phyloP scores from a whole-genome alignment of 2,329 filamentous ascomycete genomes.

The Golovinomyces cichoracearum region DNA sequence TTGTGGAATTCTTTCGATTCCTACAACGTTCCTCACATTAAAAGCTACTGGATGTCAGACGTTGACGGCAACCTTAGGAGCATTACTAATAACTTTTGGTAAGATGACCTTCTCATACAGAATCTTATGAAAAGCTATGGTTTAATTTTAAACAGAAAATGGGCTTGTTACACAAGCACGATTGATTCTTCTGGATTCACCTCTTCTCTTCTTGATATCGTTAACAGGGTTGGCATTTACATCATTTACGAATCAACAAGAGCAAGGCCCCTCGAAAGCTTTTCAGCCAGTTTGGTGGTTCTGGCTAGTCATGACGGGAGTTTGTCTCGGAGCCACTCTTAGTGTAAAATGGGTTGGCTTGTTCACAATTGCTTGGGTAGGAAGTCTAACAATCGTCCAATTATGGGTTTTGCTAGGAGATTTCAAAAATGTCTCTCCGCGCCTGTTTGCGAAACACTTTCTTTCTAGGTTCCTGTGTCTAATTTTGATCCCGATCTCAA shows the following conservation, averaged over 20 bases:
- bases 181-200: slow-evolving; percentile 85
- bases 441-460: slow-evolving; percentile 80
- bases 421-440: slow-evolving; percentile 56
- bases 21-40: slow-evolving; percentile 80
- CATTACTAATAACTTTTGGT: slow-evolving; percentile 78
- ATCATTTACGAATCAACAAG: slow-evolving; percentile 90
- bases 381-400: slow-evolving; percentile 67
- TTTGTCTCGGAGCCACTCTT: slow-evolving; percentile 66
- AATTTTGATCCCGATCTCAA: slow-evolving; percentile 62
- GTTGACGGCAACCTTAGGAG: slow-evolving; percentile 56
- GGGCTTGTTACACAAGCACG: slow-evolving; percentile 85
- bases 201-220: slow-evolving; percentile 76
- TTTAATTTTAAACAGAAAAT: slow-evolving; percentile 37
- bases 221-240: slow-evolving; percentile 74
- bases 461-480: slow-evolving; percentile 75
- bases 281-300: slow-evolving; percentile 93
- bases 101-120: slow-evolving; percentile 16
- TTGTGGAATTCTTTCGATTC: slow-evolving; percentile 65
- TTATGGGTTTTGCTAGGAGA: slow-evolving; percentile 90
- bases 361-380: slow-evolving; percentile 97
- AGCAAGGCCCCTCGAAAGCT: slow-evolving; percentile 66
- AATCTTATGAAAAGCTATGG: too few species aligned
- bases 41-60: slow-evolving; percentile 79
- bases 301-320: slow-evolving; percentile 68
- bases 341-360: slow-evolving; percentile 98